Evolutionary conservation across 2,329 filamentous ascomycete genomes (phyloP).

Genomic region (Penicillium sp.): DNA sequence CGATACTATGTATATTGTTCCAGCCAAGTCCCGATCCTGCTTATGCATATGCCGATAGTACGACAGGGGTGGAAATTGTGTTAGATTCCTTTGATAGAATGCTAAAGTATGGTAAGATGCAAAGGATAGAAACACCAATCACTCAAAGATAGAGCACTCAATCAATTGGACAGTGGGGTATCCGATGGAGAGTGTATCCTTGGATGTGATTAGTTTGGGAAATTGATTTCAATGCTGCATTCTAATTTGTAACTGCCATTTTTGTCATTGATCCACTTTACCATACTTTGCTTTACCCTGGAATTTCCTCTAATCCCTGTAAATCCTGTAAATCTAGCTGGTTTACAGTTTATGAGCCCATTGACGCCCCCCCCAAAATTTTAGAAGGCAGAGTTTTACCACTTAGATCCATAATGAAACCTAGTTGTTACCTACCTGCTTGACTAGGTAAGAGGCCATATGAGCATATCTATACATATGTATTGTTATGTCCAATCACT

Average conservation of each 20-base stretch:
- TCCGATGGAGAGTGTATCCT: conserved; percentile 5
- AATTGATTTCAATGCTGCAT: conserved; percentile 9
- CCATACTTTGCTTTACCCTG: neutral
- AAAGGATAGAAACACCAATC: conserved; percentile 12
- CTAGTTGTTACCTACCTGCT: neutral
- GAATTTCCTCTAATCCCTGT: neutral
- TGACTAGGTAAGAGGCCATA: neutral
- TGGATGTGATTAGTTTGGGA: conserved; percentile 9
- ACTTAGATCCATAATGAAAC: neutral
- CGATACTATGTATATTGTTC: conserved; percentile 10
- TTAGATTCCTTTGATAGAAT: neutral
- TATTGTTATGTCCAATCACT: neutral
- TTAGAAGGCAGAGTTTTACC: neutral
- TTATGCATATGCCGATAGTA: conserved; percentile 12
- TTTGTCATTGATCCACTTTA: conserved; percentile 1
- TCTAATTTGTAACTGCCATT: conserved; percentile 12
- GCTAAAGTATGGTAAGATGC: conserved; percentile 3
- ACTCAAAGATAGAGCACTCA: conserved; percentile 5
- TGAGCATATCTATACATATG: neutral
- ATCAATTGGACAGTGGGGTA: neutral
- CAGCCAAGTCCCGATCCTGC: neutral
- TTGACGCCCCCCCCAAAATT: neutral
- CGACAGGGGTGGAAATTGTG: conserved; percentile 3
- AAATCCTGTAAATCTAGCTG: neutral
- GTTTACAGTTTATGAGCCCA: neutral